Percentiles rank a stretch among this genome's conserved stretches.
Conservation (phyloP, 305 asterid species). For the Ajuga reptans region DNA sequence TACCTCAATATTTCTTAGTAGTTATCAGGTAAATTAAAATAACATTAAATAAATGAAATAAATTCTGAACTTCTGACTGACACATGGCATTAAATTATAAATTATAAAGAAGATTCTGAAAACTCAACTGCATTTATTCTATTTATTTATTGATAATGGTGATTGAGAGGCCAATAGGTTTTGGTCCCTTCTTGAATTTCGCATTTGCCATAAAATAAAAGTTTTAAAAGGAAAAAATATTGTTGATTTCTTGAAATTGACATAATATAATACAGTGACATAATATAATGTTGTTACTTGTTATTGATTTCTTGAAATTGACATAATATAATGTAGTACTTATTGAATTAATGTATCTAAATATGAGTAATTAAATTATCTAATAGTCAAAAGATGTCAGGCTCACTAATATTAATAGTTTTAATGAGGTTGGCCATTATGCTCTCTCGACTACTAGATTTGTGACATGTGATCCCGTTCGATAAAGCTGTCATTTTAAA, state of each 20-base stretch:
- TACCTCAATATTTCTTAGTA: too few species aligned
- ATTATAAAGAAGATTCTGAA: not conserved
- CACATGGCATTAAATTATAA: not conserved
- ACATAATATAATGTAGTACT: not conserved
- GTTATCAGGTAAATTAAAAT: too few species aligned
- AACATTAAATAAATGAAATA: too few species aligned
- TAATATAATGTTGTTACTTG: not conserved
- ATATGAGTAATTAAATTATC: not conserved
- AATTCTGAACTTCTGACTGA: not conserved
- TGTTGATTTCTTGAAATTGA: not conserved
- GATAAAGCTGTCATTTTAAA: not conserved
- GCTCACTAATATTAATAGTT: not conserved
- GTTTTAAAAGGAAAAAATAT: not conserved
- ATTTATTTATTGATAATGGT: not conserved
- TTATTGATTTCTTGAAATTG: not conserved
- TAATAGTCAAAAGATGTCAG: slow-evolving; percentile 18
- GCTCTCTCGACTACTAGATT: too few species aligned
- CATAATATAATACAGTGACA: not conserved
- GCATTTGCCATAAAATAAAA: not conserved
- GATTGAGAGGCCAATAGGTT: not conserved
- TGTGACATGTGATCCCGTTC: not conserved
- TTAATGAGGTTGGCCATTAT: not conserved
- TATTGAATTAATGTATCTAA: not conserved
- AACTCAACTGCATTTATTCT: not conserved
- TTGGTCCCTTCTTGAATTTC: slow-evolving; percentile 4